Percentiles rank a stretch among this genome's conserved stretches.
These are phyloP conservation scores for Fusarium globosum DNA, from an alignment of 2,329 filamentous ascomycete species.

Conservation along the genomic window DNA sequence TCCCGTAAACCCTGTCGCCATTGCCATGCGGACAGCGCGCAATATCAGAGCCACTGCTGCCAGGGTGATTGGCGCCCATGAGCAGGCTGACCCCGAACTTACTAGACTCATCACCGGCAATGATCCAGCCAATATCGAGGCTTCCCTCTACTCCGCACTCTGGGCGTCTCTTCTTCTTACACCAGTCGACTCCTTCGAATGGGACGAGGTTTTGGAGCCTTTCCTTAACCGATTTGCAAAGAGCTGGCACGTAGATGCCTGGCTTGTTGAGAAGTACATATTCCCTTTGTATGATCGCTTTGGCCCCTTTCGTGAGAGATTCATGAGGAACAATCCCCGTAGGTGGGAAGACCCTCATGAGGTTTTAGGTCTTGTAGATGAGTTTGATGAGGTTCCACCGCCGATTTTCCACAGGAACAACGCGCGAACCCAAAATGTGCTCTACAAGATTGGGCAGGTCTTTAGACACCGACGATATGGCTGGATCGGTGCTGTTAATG, in stretches of 20 bases:
- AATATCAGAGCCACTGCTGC: slow-evolving; percentile 81
- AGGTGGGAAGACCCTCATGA: slow-evolving; percentile 48
- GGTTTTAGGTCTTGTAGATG: slow-evolving; percentile 52
- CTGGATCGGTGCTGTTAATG: slow-evolving; percentile 84
- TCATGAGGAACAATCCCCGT: slow-evolving; percentile 43
- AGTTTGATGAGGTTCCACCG: slow-evolving; percentile 57
- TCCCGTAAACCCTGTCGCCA: slow-evolving; percentile 71
- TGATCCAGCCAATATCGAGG: slow-evolving; percentile 58
- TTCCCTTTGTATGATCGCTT: slow-evolving; percentile 68
- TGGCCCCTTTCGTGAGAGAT: slow-evolving; percentile 45
- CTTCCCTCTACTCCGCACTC: slow-evolving; percentile 76
- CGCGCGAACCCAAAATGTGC: slow-evolving; percentile 38
- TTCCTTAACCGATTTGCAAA: slow-evolving; percentile 63
- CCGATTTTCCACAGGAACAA: slow-evolving; percentile 48
- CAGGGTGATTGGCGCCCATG: slow-evolving; percentile 45
- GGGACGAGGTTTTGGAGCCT: slow-evolving; percentile 71
- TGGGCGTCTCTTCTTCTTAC: slow-evolving; percentile 75
- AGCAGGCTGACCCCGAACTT: slow-evolving; percentile 44
- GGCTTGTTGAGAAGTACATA: slow-evolving; percentile 74
- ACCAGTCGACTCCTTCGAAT: slow-evolving; percentile 59
- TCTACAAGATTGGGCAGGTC: slow-evolving; percentile 81
- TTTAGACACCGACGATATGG: slow-evolving; percentile 85
- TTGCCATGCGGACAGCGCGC: slow-evolving; percentile 77
- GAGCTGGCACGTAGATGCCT: slow-evolving; percentile 71
- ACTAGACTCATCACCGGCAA: slow-evolving; percentile 52